Base-by-base conservation (phyloP, 2,329 filamentous ascomycete genomes). In the Claviceps digitariae region DNA sequence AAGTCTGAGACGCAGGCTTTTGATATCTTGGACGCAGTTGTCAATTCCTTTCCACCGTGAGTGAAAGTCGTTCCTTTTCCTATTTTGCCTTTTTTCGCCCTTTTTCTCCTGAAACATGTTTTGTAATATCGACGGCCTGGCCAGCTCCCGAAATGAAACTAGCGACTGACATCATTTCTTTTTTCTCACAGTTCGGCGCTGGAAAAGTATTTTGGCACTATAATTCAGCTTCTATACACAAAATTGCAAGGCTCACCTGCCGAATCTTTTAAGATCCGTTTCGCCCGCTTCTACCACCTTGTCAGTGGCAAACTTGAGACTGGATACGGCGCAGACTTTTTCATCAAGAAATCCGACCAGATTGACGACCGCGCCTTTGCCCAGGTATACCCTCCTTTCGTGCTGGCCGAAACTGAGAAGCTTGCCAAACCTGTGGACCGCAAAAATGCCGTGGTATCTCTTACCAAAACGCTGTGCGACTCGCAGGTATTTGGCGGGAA, bases 201-300 rank as follows among this genome's bases (percentile, higher is more conserved):
- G 52, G 80, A 93, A 58, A 75, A 76, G 21, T 95, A 90, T 69
- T 94, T 94, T 64, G 74, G 79, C 9, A 82, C 84, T 1, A 86
- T 98, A 55, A 75, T 97, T 54, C 82, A 83, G 55, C 78, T 97
- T 43, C 79, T 97, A 63, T 85, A 96, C 65, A 86, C 82, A 73
- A 74, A 84, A 75, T 71, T 88, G 71, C 70, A 93, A 79, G 71
- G 84, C 47, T 73, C 70, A 38, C 73, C 77, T 6, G 74, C 90
- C 0, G 91, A 97, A 61, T 86, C 82, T 48, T 86, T 95, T 69
- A 86, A 90, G 61, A 74, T 88, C 52, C 85, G 90, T 52, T 96
- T 98, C 66, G 86, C 90, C 52, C 85, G 90, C 36, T 94, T 98
- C 74, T 98, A 94, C 67, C 91, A 98, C 68, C 83, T 96, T 57